A percentile compares a stretch with the other conserved stretches of the same genome.
These are phyloP conservation scores for Pythium sp. DNA, from an alignment of 352 stramenopile genomes.

Conservation along the genomic window DNA sequence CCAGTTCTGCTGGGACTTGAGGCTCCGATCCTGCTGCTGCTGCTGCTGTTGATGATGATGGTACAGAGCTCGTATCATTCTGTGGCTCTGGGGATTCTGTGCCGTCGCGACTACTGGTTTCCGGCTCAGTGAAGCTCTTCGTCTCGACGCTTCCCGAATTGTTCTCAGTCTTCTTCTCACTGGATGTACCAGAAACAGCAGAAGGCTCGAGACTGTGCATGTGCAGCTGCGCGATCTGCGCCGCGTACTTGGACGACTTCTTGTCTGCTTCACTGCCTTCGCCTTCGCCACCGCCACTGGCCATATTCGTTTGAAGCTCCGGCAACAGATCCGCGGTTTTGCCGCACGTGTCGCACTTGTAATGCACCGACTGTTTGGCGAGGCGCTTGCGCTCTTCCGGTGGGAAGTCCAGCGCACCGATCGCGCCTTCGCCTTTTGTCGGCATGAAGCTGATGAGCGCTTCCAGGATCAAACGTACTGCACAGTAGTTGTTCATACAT, in stretches of 20 bases:
- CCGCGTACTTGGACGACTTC: constrained; percentile 65
- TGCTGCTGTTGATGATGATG: neutral
- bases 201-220: constrained; percentile 67
- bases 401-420: constrained; percentile 77
- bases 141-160: neutral
- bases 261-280: constrained; percentile 17
- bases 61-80: neutral
- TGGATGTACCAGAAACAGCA: neutral
- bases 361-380: constrained; percentile 73
- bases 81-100: neutral
- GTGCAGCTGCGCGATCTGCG: constrained; percentile 79
- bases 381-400: constrained; percentile 59
- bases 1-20: neutral
- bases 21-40: neutral
- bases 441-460: constrained; percentile 98
- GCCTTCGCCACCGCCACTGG: neutral
- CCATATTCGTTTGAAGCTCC: constrained; percentile 28
- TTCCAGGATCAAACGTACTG: constrained; percentile 96
- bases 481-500: neutral
- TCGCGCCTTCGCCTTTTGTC: constrained; percentile 80
- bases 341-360: constrained; percentile 76
- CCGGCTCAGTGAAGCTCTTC: neutral
- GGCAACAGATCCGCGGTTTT: constrained; percentile 64
- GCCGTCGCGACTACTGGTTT: neutral
- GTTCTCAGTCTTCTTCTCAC: constrained; percentile 3